Base-by-base conservation (phyloP, 129 eudicot genomes). In the Tagetes erecta region DNA sequence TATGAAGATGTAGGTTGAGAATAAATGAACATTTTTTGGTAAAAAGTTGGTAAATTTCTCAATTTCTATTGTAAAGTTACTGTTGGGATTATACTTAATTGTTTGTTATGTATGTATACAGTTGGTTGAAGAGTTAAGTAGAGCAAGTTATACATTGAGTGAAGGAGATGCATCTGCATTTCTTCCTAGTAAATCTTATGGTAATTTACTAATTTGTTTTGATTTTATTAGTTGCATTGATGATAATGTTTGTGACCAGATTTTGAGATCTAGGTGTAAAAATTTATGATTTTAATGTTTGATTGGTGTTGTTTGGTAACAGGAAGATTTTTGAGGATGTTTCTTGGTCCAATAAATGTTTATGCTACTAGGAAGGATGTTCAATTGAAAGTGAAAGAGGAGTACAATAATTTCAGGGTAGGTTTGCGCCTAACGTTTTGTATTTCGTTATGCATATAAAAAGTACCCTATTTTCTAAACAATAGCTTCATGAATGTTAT, bases 151-250 rank as follows among this genome's bases (percentile, higher is more conserved):
- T 71, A 73, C 86, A 6, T 60, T 92, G 85, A 83, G 78, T 40
- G 96, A 92, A 81, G 96, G 96, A 79, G 96, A 92, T 81, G 96
- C 98, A 9, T 89, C 96, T 14, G 83, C 90, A 37, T 92, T 89
- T 86, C 96, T 92, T 69, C 98, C 98, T 3, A 82, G 92, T 75
- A 89, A 89, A 90, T 86, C 95, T 73, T 86, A 89, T 71, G 95
- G 96, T 90, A 67, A 64, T 77, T 50, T 73, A 6, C 45, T 53
- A 20, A 20, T 60, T 39, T 41, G 20, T 72, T 30, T 33, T 57
- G 5, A 6, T 31, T 57, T 57, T 53, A 4, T 2, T 14, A 20
- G 9, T 20, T 53, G 4, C 35, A 27, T 56, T 56, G 27, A 56
- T 1, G 0, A 13, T 20, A 56, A 11, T 13, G 42, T 57, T 57